Evolutionary conservation across 805 yeast species (phyloP).

Genomic region (Kazachstania martiniae): DNA sequence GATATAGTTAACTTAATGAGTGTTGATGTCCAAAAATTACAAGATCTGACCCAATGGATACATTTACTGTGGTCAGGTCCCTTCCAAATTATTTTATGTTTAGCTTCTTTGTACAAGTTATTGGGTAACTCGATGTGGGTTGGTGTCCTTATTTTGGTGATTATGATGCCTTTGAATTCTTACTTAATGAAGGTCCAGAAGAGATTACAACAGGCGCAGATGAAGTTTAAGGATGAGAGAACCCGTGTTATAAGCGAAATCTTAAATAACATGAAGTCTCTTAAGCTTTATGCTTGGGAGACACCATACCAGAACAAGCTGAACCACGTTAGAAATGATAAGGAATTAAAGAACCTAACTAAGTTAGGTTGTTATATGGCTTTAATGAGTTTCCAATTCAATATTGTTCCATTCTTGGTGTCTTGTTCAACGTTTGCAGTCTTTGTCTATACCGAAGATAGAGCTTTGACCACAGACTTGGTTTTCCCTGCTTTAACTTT

Average conservation of each 20-base stretch:
- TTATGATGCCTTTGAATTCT: slow-evolving; percentile 75
- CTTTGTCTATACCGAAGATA: slow-evolving; percentile 48
- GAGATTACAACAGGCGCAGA: slow-evolving; percentile 68
- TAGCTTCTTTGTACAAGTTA: slow-evolving; percentile 57
- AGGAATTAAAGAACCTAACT: slow-evolving; percentile 67
- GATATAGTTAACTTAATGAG: slow-evolving; percentile 92
- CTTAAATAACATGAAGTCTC: slow-evolving; percentile 80
- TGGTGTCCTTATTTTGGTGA: slow-evolving; percentile 68
- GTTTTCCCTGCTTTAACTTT: slow-evolving; percentile 86
- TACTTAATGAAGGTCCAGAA: slow-evolving; percentile 57
- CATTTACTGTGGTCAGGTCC: slow-evolving; percentile 90
- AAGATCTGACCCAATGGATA: slow-evolving; percentile 68
- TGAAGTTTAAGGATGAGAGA: slow-evolving; percentile 86
- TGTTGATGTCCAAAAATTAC: slow-evolving; percentile 83
- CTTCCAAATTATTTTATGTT: slow-evolving; percentile 70
- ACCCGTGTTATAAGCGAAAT: slow-evolving; percentile 83
- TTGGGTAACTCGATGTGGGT: slow-evolving; percentile 94
- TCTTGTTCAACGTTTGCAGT: slow-evolving; percentile 82
- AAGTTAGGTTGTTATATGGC: slow-evolving; percentile 67
- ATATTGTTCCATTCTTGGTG: slow-evolving; percentile 79
- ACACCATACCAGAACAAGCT: slow-evolving; percentile 66
- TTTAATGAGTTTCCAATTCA: slow-evolving; percentile 64
- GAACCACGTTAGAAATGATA: slow-evolving; percentile 74
- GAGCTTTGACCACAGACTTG: slow-evolving; percentile 75
- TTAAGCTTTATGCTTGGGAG: slow-evolving; percentile 96